These are phyloP conservation scores for Gastrodia elata DNA, from an alignment of 106 monocot species.

Conservation along the genomic window DNA sequence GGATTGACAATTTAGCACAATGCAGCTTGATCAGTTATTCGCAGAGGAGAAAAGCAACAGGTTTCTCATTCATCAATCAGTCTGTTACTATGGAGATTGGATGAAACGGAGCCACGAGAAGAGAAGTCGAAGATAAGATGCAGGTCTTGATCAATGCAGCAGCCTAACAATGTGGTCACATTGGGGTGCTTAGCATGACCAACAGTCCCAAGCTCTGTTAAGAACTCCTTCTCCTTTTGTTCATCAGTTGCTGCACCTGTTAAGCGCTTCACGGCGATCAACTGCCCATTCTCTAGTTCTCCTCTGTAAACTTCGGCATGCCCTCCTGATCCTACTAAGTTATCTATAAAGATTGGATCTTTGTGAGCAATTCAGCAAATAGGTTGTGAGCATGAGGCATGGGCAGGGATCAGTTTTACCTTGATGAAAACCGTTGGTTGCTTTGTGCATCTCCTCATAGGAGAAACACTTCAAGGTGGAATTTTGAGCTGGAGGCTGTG, in stretches of 20 bases:
- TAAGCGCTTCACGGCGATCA: constrained; percentile 56
- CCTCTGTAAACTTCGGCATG: constrained; percentile 69
- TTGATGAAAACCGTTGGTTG: constrained; percentile 57
- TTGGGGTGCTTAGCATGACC: constrained; percentile 62
- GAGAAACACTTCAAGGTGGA: constrained; percentile 75
- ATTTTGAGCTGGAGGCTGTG: constrained; percentile 14
- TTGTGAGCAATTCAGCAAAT: neutral
- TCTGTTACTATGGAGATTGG: constrained; percentile 48
- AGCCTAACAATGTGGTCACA: constrained; percentile 49
- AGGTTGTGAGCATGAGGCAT: neutral
- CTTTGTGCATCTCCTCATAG: constrained; percentile 53
- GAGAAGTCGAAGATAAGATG: constrained; percentile 68
- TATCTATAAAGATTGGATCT: constrained; percentile 22
- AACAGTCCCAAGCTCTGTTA: constrained; percentile 65
- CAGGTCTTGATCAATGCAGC: constrained; percentile 52
- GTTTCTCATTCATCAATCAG: neutral
- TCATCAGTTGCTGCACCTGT: constrained; percentile 35
- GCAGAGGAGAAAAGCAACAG: neutral
- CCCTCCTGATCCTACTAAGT: constrained; percentile 67
- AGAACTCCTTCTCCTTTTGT: constrained; percentile 63
- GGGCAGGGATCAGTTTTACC: constrained; percentile 16
- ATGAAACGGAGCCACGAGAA: constrained; percentile 46
- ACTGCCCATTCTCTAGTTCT: constrained; percentile 32
- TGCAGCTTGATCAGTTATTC: neutral
- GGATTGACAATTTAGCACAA: neutral